Percentiles rank a stretch among this genome's conserved stretches.
Evolutionary conservation across 768 basidiomycete genomes (phyloP).

Genomic region (Trametes gibbosa): DNA sequence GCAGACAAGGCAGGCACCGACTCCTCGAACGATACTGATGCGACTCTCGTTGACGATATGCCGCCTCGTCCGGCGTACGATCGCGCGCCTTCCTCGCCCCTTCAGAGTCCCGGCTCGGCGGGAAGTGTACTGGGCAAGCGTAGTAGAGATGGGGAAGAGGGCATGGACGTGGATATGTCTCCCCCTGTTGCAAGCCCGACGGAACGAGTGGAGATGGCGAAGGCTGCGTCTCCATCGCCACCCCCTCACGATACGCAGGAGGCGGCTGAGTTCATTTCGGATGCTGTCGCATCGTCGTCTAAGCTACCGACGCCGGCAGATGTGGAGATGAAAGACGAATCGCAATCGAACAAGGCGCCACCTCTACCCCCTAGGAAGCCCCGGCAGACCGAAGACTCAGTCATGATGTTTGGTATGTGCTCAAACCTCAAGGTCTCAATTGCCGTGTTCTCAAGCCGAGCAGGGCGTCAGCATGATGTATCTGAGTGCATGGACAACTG

Average conservation of each 20-base stretch:
- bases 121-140: conserved; percentile 68
- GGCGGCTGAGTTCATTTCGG: conserved; percentile 4
- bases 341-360: conserved; percentile 41
- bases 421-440: neutral
- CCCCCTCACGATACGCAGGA: conserved; percentile 21
- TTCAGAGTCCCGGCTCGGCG: conserved; percentile 16
- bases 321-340: conserved; percentile 30
- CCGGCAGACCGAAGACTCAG: conserved; percentile 58
- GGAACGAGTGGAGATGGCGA: neutral
- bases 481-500: conserved; percentile 99
- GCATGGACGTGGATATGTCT: conserved; percentile 47
- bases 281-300: conserved; percentile 21
- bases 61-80: conserved; percentile 30
- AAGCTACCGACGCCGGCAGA: conserved; percentile 29
- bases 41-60: conserved; percentile 81
- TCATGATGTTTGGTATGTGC: conserved; percentile 85
- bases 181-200: conserved; percentile 1
- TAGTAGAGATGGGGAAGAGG: conserved; percentile 37
- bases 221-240: conserved; percentile 36
- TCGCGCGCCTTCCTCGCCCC: conserved; percentile 27
- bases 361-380: conserved; percentile 56
- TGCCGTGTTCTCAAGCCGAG: neutral
- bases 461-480: conserved; percentile 96
- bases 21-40: conserved; percentile 84
- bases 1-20: conserved; percentile 73